phyloP scores from a whole-genome alignment of 805 yeast species.

The Millerozyma miso region DNA sequence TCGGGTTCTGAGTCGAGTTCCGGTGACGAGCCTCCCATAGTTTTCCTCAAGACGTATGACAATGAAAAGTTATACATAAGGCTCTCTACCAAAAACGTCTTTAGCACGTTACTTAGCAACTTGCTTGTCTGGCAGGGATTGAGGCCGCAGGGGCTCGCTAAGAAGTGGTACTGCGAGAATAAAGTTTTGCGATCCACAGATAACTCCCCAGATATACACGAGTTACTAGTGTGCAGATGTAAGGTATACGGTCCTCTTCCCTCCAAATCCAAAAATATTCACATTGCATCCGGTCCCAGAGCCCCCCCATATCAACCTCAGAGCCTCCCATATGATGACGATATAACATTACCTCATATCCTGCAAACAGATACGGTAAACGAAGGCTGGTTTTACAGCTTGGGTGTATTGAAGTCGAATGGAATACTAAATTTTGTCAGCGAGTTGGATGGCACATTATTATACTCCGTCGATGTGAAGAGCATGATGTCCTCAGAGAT shows the following conservation, averaged over 20 bases:
- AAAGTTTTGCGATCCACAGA: constrained; percentile 19
- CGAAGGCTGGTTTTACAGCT: constrained; percentile 70
- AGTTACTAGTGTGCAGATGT: constrained; percentile 58
- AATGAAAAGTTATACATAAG: constrained; percentile 35
- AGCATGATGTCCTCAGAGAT: constrained; percentile 56
- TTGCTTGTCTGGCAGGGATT: constrained; percentile 56
- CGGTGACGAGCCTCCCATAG: constrained; percentile 26
- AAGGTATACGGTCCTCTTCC: constrained; percentile 63
- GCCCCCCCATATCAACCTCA: constrained; percentile 30
- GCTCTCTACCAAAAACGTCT: constrained; percentile 32
- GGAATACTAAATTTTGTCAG: constrained; percentile 58
- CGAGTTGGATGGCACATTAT: constrained; percentile 59
- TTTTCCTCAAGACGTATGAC: constrained; percentile 39
- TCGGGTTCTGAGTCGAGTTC: background rate
- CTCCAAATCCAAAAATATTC: constrained; percentile 32
- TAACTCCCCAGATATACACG: constrained; percentile 18
- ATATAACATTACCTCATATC: constrained; percentile 5
- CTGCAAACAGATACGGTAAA: constrained; percentile 12
- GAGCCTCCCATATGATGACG: constrained; percentile 1
- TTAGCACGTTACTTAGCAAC: constrained; percentile 41
- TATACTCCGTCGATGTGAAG: constrained; percentile 57
- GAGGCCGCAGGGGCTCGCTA: constrained; percentile 48
- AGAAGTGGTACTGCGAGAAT: constrained; percentile 48
- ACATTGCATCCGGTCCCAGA: constrained; percentile 32
- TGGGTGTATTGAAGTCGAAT: constrained; percentile 63